Evolutionary conservation across 495 filamentous ascomycete genomes (phyloP).

Genomic region (Aspergillus olivimuriae): DNA sequence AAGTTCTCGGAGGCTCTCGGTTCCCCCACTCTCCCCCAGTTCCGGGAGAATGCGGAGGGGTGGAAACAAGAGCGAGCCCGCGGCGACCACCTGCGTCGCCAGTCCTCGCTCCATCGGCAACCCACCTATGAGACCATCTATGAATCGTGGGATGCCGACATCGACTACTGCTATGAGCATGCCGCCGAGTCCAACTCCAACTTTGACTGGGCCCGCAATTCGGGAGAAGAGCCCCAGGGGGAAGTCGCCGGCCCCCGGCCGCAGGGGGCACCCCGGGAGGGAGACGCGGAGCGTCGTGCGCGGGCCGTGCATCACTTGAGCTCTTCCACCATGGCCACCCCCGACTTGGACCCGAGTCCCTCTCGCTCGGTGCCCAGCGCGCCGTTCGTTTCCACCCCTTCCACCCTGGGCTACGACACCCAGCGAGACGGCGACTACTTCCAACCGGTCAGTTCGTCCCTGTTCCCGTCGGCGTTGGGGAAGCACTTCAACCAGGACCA

Average conservation of each 20-base stretch:
- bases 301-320: conserved; percentile 22
- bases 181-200: conserved; percentile 85
- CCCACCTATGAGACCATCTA: conserved; percentile 32
- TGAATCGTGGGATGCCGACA: conserved; percentile 84
- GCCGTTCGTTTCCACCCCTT: conserved; percentile 31
- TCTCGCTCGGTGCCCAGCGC: conserved; percentile 29
- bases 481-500: conserved; percentile 36
- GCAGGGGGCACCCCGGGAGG: not conserved
- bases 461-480: conserved; percentile 22
- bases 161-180: conserved; percentile 91
- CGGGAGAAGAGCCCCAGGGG: conserved; percentile 26
- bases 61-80: not conserved
- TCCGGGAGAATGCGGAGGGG: not conserved
- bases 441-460: conserved; percentile 27
- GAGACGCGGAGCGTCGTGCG: not conserved
- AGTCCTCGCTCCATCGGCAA: conserved; percentile 5
- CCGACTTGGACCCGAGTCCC: conserved; percentile 36
- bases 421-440: conserved; percentile 30
- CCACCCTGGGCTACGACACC: conserved; percentile 24
- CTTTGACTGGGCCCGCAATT: conserved; percentile 71
- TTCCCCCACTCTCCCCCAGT: conserved; percentile 34
- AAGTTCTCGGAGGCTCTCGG: conserved; percentile 37
- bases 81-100: conserved; percentile 1
- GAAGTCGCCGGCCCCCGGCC: conserved; percentile 11
- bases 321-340: conserved; percentile 26